Base-by-base conservation (phyloP, 345 rosid genomes). In the Aquilaria malaccensis region DNA sequence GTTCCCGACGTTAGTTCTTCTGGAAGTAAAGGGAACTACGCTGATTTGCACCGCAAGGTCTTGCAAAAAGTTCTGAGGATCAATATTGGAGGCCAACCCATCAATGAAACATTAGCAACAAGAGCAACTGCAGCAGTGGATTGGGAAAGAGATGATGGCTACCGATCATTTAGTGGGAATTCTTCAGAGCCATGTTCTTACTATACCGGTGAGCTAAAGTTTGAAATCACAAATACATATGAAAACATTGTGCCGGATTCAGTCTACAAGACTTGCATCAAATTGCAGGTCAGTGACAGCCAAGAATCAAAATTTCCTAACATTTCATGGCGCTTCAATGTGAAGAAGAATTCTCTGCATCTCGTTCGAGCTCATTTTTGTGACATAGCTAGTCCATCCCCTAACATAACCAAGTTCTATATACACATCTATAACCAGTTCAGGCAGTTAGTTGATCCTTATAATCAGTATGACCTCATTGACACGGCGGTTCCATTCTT, bases 341-440 rank as follows among this genome's bases (percentile, higher is more conserved):
- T 81, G 31, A 71, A 60, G 2, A 65, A 30, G 45, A 73, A 83
- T 30, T 46, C 72, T 33, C 62, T 2, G 4, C 70, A 80, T 53
- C 70, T 82, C 14, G 68, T 83, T 56, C 74, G 85, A 67, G 41
- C 57, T 61, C 82, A 87, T 59, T 87, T 87, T 64, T 81, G 80
- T 49, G 85, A 87, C 68, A 45, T 78, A 11, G 7, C 64, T 15
- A 66, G 73, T 33, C 1, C 1, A 4, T 2, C 65, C 0, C 14
- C 2, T 22, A 46, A 9, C 43, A 37, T 37, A 37, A 37, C 43
- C 43, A 68, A 30, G 56, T 3, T 10, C 2, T 66, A 0, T 7
- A 2, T 85, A 11, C 78, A 63, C 47, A 55, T 87, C 12, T 67
- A 59, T 47, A 62, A 67, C 0, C 31, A 78, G 7, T 66, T 45